These are phyloP conservation scores for Ogataea trehalophila DNA, from an alignment of 805 yeast species.

Conservation along the genomic window DNA sequence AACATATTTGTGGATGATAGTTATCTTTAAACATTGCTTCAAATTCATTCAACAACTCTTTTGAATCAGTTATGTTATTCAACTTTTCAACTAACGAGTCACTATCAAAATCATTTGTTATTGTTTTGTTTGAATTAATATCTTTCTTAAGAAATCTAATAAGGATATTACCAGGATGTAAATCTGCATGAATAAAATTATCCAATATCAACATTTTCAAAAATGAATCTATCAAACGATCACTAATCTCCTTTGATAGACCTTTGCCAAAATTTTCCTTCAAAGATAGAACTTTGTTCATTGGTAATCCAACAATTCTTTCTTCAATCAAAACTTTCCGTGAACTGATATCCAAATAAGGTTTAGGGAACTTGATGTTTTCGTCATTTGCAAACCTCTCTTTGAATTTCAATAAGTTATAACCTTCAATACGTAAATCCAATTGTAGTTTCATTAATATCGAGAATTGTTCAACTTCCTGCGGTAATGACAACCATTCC, in stretches of 20 bases:
- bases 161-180: conserved; percentile 95
- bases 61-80: conserved; percentile 29
- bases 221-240: conserved; percentile 85
- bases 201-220: conserved; percentile 88
- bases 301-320: conserved; percentile 75
- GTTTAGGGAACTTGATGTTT: conserved; percentile 77
- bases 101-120: conserved; percentile 42
- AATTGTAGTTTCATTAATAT: conserved; percentile 82
- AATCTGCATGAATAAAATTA: conserved; percentile 93
- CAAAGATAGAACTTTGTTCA: conserved; percentile 60
- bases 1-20: conserved; percentile 80
- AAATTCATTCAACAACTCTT: conserved; percentile 37
- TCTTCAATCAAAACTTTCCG: conserved; percentile 81
- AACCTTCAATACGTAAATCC: conserved; percentile 85
- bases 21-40: conserved; percentile 45
- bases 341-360: conserved; percentile 60
- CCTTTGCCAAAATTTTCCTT: conserved; percentile 38
- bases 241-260: conserved; percentile 65
- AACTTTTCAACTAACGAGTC: conserved; percentile 41
- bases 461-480: conserved; percentile 86
- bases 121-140: conserved; percentile 34
- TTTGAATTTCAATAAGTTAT: conserved; percentile 68
- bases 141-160: conserved; percentile 37
- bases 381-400: conserved; percentile 53
- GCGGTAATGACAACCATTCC: conserved; percentile 97